Evolutionary conservation across 1,284 basidiomycete genomes (phyloP).

Genomic region (Anthracocystis panici-leucophaei): DNA sequence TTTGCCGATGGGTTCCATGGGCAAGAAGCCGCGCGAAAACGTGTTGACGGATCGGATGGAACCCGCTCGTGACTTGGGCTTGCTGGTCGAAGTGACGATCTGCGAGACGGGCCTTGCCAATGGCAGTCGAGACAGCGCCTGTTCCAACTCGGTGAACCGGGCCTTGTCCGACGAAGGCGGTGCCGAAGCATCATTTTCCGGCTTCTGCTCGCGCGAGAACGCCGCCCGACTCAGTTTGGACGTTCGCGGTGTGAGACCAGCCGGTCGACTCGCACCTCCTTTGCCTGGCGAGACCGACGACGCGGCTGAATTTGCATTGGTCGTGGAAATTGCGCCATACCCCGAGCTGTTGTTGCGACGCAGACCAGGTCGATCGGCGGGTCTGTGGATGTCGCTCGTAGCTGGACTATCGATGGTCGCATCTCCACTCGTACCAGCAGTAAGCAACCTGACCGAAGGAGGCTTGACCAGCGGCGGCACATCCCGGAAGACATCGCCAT

Average conservation of each 20-base stretch:
- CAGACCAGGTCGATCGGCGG: slow-evolving; percentile 40
- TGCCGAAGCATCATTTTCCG: slow-evolving; percentile 10
- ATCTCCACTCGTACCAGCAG: background rate
- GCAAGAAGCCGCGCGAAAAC: slow-evolving; percentile 46
- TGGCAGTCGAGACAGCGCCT: slow-evolving; percentile 11
- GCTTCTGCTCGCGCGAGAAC: slow-evolving; percentile 29
- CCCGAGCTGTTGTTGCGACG: slow-evolving; percentile 45
- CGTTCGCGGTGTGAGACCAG: slow-evolving; percentile 8
- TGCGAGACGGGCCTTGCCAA: slow-evolving; percentile 40
- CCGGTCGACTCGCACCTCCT: slow-evolving; percentile 5
- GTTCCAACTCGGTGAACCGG: slow-evolving; percentile 28
- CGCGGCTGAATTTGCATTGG: slow-evolving; percentile 34
- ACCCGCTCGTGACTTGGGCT: slow-evolving; percentile 40
- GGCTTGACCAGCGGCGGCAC: slow-evolving; percentile 35
- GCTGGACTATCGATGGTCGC: slow-evolving; percentile 26
- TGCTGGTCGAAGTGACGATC: slow-evolving; percentile 26
- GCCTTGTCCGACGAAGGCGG: slow-evolving; percentile 25
- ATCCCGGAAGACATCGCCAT: slow-evolving; percentile 58
- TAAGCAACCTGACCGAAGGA: slow-evolving; percentile 9
- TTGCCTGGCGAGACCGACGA: slow-evolving; percentile 48
- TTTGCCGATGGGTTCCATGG: slow-evolving; percentile 60
- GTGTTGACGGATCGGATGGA: slow-evolving; percentile 58
- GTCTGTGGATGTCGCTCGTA: slow-evolving; percentile 30
- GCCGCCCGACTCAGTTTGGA: slow-evolving; percentile 35
- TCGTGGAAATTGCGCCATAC: slow-evolving; percentile 17